These are phyloP conservation scores for Russula emetica DNA, from an alignment of 768 basidiomycete species.

Conservation along the genomic window DNA sequence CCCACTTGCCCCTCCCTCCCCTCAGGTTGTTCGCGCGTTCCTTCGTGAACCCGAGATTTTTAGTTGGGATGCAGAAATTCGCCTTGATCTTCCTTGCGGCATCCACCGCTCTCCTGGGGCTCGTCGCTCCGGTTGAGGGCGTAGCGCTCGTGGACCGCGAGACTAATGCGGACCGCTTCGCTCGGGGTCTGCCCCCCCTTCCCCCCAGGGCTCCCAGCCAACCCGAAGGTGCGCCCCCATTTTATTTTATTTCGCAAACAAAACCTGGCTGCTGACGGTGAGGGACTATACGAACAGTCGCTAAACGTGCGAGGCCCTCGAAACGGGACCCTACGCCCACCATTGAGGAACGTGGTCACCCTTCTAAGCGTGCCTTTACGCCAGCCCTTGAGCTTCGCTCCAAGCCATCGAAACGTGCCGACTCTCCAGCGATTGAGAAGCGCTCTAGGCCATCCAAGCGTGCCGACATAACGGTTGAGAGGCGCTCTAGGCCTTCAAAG, in stretches of 20 bases:
- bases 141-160: not conserved
- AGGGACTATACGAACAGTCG: not conserved
- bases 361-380: too few species aligned
- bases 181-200: conserved; percentile 3
- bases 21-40: not conserved
- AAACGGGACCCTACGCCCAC: not conserved
- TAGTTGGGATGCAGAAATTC: conserved; percentile 10
- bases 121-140: not conserved
- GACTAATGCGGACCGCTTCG: conserved; percentile 9
- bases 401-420: too few species aligned
- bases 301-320: not conserved
- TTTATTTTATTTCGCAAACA: too few species aligned
- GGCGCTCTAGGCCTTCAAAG: too few species aligned
- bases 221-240: too few species aligned
- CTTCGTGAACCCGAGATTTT: not conserved
- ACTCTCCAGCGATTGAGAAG: too few species aligned
- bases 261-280: not conserved
- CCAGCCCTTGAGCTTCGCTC: too few species aligned
- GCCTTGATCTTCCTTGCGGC: not conserved
- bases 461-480: too few species aligned
- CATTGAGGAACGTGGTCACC: too few species aligned
- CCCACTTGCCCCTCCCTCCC: too few species aligned
- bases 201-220: not conserved
- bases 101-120: not conserved
- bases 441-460: too few species aligned